Evolutionary conservation across 208 protist species (phyloP), one percentile per base, ranked within the genome.

Genomic region (Naegleria gruberi): DNA sequence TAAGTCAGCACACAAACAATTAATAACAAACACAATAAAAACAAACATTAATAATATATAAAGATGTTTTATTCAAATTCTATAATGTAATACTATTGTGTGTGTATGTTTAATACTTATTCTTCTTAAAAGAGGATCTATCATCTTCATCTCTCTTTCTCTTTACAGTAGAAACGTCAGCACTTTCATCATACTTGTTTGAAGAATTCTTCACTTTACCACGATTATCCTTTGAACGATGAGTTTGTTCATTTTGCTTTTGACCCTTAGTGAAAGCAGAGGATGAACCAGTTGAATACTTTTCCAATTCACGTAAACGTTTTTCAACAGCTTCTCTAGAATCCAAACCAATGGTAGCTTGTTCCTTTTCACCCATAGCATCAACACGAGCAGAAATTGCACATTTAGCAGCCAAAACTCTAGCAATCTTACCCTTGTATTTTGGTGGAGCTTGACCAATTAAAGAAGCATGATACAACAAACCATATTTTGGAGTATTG

Each of bases 401-500:
- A 65, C 98, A 97, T 94, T 99, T 99, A 34, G 98, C 98, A 34
- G 99, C 99, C 26, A 99, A 95, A 65, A 99, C 97, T 91, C 99
- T 96, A 45, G 98, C 98, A 91, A 99, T 98, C 91, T 98, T 99
- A 86, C 97, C 98, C 92, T 98, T 98, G 92, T 98, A 94, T 81
- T 97, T 96, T 26, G 94, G 91, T 30, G 94, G 90, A 45, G 97
- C 96, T 93, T 99, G 97, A 40, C 96, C 96, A 73, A 99, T 97
- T 23, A 99, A 92, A n/a, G 96, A 97, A 47, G 98, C 98, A 92
- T 99, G 98, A 96, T 99, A 99, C 43, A 99, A 96, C 34, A 99
- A 95, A 91, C 99, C 98, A 94, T 99, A 99, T 95, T 99, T 99
- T 89, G 99, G 99, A 44, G 99, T 99, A 17, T 99, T 97, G 94